A percentile compares a stretch with the other conserved stretches of the same genome.
phyloP scores from a whole-genome alignment of 768 basidiomycete genomes.

The Lentinus brumalis region DNA sequence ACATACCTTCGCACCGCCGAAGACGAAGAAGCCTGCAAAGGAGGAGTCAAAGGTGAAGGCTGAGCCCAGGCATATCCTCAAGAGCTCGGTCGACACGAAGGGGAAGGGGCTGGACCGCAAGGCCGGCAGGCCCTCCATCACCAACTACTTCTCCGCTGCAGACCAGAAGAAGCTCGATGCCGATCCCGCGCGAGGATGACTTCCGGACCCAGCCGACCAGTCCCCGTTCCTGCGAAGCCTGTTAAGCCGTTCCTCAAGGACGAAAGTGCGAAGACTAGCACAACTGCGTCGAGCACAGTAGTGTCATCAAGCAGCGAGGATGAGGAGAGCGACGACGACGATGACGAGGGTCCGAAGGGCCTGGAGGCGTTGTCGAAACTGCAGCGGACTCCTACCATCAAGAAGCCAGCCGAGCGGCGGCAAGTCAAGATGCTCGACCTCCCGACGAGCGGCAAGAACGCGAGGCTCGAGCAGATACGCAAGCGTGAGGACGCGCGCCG shows the following conservation, averaged over 20 bases:
- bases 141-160: slow-evolving; percentile 28
- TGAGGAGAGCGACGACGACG: slow-evolving; percentile 53
- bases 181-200: slow-evolving; percentile 14
- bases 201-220: neutral
- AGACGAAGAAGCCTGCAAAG: slow-evolving; percentile 4
- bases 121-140: slow-evolving; percentile 13
- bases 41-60: slow-evolving; percentile 12
- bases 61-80: slow-evolving; percentile 12
- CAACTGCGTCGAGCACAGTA: slow-evolving; percentile 26
- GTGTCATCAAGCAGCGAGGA: slow-evolving; percentile 51
- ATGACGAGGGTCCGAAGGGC: slow-evolving; percentile 37
- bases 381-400: slow-evolving; percentile 61
- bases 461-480: slow-evolving; percentile 50
- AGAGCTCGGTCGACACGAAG: slow-evolving; percentile 8
- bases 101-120: slow-evolving; percentile 3
- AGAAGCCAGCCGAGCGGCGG: slow-evolving; percentile 58
- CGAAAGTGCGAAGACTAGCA: slow-evolving; percentile 24
- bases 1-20: slow-evolving; percentile 27
- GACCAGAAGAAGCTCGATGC: slow-evolving; percentile 42
- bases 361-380: slow-evolving; percentile 59
- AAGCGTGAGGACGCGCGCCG: slow-evolving; percentile 64
- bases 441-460: slow-evolving; percentile 43
- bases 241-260: slow-evolving; percentile 5
- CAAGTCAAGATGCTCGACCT: slow-evolving; percentile 66
- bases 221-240: slow-evolving; percentile 1